phyloP scores from a whole-genome alignment of 371 early-diverging fungal genomes.

The Actinomortierella wolfii region DNA sequence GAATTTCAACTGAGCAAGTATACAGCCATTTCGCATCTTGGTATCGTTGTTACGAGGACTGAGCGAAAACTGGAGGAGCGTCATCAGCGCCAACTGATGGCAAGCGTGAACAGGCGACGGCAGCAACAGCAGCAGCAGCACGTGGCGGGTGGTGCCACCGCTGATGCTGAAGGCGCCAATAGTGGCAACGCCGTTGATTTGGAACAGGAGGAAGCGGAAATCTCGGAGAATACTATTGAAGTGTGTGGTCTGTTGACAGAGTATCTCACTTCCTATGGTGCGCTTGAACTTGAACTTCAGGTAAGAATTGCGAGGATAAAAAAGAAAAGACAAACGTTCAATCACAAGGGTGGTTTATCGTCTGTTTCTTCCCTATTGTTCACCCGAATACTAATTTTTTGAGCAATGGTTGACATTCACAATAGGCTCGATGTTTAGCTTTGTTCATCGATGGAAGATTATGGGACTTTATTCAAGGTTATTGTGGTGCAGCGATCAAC shows the following conservation, averaged over 20 bases:
- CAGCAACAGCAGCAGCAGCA: background rate
- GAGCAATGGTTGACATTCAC: too few relatives aligned
- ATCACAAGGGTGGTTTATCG: too few relatives aligned
- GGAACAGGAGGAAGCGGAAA: conserved; percentile 10
- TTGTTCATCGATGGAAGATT: conserved; percentile 27
- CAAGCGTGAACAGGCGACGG: background rate
- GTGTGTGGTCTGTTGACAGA: conserved; percentile 10
- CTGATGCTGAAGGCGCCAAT: background rate
- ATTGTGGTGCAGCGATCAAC: conserved; percentile 23
- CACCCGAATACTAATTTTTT: too few relatives aligned
- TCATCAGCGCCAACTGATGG: conserved; percentile 8
- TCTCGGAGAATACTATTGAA: conserved; percentile 8
- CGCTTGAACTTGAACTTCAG: conserved; percentile 25
- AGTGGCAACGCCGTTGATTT: background rate
- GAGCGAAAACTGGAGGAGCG: conserved; percentile 16
- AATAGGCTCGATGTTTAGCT: conserved; percentile 29
- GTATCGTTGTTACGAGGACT: conserved; percentile 14
- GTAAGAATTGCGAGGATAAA: background rate
- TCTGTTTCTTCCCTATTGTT: too few relatives aligned
- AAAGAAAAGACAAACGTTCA: too few relatives aligned
- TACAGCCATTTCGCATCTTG: conserved; percentile 15
- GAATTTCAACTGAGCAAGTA: conserved; percentile 11
- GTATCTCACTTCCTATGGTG: conserved; percentile 13
- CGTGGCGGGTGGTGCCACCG: background rate
- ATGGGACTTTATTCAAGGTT: conserved; percentile 31